Evolutionary conservation across 371 early-diverging fungal species (phyloP), one percentile per base, ranked within the genome.

Genomic region (Phascolomyces articulosus): DNA sequence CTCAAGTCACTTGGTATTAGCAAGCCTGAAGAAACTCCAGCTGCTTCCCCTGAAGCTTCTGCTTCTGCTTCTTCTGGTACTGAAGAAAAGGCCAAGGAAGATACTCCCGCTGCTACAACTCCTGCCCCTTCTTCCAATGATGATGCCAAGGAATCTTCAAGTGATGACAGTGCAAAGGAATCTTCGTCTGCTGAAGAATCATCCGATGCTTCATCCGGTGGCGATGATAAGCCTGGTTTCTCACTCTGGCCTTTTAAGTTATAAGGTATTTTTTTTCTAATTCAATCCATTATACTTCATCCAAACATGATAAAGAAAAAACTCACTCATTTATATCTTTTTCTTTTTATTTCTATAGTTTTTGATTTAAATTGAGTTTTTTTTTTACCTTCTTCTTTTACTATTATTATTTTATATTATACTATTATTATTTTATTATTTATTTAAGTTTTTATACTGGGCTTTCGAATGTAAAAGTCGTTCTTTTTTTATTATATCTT

Each of bases 1-100:
- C 71, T 72, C 3, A 60, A 48, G 41, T 47, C 47, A 2, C 48
- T 75, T 4, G 31, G 57, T 44, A 44, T 44, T n/a, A 16, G 4
- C 4, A n/a, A 15, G 15, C 41, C 47, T 31, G 28, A 26, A 13
- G 55, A 20, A 26, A 20, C 55, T 55, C 28, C 55, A 13, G 44
- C 44, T n/a, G 44, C 44, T 34, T 0, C 55, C 28, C 18, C 55
- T 18, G 41, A 3, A 4, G 41, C 41, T 41, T 41, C 41, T 8
- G 15, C 9, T n/a, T 16, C 44, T 44, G 44, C 44, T 16, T 8
- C 44, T 16, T 44, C 44, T 18, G n/a, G n/a, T n/a, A 4, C 44
- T n/a, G 44, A 1, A 4, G 44, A 44, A 8, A 44, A n/a, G 4
- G 15, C 44, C 16, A 13, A 8, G 4, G 8, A 8, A 4, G 44